Evolutionary conservation across 2,329 filamentous ascomycete species (phyloP), one percentile per base, ranked within the genome.

Genomic region (Capronia coronata): DNA sequence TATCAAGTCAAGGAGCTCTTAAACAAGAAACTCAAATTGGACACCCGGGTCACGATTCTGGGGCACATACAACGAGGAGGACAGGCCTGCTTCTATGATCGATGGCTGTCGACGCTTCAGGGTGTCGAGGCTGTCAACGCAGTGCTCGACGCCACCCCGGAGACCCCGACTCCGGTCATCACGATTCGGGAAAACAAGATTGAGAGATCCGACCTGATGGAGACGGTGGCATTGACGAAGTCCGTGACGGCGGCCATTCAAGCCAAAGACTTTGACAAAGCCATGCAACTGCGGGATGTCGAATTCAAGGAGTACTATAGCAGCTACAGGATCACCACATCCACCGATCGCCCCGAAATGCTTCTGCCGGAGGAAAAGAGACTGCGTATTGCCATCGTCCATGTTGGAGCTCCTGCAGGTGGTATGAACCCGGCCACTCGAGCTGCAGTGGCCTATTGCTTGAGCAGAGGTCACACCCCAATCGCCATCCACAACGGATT

Each of bases 101-200:
- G 93, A 59, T 91, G 93, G 80, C 77, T 98, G 41, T 83, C 86
- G 5, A 98, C 93, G 0, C 73, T 97, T 29, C 93, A 98, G 66
- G 93, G 90, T 62, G 88, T 94, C 2, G 90, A 96, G 68, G 91
- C 90, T 19, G 90, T 97, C 63, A 88, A 86, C 62, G 90, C 91
- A 18, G 87, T 96, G 14, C 76, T 96, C 22, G 87, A 94, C 58
- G 87, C 88, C 43, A 94, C 83, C 0, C 89, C 93, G 8, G 85
- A 93, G 37, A 91, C 87, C 0, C 87, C 88, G 48, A 95, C 89
- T 42, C 91, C 89, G 50, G 90, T 98, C 64, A 97, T 98, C 65
- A 90, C 89, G 60, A 90, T 98, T 60, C 90, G 84, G 57, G 93
- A 98, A 74, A 97, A 97, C 78, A 94, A 98, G 73, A 97, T 98